Percentiles rank a stretch among this genome's conserved stretches.
Evolutionary conservation across 2,329 filamentous ascomycete genomes (phyloP).

Genomic region (Leptographium wingfieldii): DNA sequence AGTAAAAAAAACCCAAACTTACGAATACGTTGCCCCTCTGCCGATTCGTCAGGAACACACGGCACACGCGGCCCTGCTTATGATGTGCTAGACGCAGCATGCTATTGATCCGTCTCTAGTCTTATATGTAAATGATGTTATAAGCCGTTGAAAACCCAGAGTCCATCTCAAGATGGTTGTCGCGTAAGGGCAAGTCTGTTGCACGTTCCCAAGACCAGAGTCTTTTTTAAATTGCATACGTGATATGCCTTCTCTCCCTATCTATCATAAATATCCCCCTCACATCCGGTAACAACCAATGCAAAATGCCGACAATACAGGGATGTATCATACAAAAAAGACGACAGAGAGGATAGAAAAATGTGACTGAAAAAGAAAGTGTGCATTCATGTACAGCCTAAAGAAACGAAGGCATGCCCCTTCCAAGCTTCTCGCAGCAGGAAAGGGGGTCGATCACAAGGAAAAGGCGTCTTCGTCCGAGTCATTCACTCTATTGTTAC

Average conservation of each 20-base stretch:
- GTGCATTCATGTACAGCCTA: not conserved
- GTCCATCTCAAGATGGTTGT: no score
- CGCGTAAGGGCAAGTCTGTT: no score
- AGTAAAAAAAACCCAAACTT: no score
- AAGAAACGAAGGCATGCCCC: not conserved
- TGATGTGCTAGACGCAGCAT: no score
- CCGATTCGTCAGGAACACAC: no score
- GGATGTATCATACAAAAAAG: not conserved
- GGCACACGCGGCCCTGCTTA: no score
- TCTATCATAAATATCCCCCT: not conserved
- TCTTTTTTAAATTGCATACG: not conserved
- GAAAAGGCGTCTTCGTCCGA: not conserved
- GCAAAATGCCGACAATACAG: not conserved
- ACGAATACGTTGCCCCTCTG: no score
- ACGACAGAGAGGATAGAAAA: not conserved
- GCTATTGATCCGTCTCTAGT: no score
- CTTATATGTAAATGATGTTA: no score
- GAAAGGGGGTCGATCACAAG: not conserved
- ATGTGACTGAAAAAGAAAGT: not conserved
- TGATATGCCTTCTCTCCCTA: not conserved
- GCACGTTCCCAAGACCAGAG: not conserved
- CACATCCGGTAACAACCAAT: not conserved
- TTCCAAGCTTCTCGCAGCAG: not conserved
- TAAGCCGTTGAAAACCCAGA: no score
- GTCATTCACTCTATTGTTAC: not conserved